Conservation (phyloP, 495 filamentous ascomycete species). For the Cercophora sp. region DNA sequence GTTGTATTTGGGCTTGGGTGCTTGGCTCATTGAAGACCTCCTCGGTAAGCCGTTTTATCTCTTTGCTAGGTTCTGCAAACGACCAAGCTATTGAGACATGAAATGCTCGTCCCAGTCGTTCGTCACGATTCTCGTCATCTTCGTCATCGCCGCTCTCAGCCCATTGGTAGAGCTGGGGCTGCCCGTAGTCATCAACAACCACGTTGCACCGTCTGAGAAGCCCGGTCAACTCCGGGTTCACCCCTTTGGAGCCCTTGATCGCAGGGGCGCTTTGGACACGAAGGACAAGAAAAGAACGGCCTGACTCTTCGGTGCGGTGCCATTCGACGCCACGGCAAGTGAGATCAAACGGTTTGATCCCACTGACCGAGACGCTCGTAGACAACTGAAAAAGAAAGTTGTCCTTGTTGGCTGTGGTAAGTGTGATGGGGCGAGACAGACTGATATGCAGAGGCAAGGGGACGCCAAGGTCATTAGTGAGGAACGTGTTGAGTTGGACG, state of each 20-base stretch:
- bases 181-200: constrained; percentile 53
- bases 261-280: constrained; percentile 39
- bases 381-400: constrained; percentile 52
- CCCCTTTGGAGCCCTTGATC: constrained; percentile 15
- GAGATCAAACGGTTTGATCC: constrained; percentile 36
- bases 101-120: constrained; percentile 46
- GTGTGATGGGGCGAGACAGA: constrained; percentile 69
- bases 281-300: constrained; percentile 84
- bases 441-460: constrained; percentile 87
- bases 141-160: constrained; percentile 28
- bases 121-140: background rate
- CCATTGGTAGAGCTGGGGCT: constrained; percentile 66
- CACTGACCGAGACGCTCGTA: constrained; percentile 21
- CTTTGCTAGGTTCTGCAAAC: constrained; percentile 44
- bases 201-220: constrained; percentile 65
- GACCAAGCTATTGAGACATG: constrained; percentile 83
- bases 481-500: constrained; percentile 51
- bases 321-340: constrained; percentile 30
- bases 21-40: constrained; percentile 19
- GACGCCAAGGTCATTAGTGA: constrained; percentile 70
- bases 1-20: constrained; percentile 16
- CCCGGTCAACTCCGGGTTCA: constrained; percentile 54
- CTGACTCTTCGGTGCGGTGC: constrained; percentile 55
- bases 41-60: constrained; percentile 30
- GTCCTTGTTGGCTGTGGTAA: constrained; percentile 62